Percentiles rank a stretch among this genome's conserved stretches.
phyloP scores from a whole-genome alignment of 1,139 yeast species.

The Diutina rugosa region DNA sequence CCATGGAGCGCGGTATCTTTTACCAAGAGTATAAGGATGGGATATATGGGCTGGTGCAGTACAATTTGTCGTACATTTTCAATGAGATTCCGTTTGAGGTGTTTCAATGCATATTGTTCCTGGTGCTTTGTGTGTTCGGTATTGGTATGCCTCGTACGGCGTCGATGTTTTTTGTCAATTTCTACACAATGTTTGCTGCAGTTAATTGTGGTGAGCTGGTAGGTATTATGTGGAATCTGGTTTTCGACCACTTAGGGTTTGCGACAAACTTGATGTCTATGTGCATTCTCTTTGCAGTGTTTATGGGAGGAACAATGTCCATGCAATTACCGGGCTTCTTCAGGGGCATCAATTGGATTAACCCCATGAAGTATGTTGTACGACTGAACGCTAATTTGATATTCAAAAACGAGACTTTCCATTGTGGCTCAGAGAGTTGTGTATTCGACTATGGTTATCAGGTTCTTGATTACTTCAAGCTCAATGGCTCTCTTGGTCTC shows the following conservation, averaged over 20 bases:
- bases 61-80: constrained; percentile 49
- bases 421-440: constrained; percentile 11
- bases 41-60: constrained; percentile 55
- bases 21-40: constrained; percentile 72
- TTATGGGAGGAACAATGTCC: constrained; percentile 81
- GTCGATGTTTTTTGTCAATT: constrained; percentile 53
- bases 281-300: constrained; percentile 52
- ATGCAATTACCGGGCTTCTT: constrained; percentile 58
- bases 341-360: constrained; percentile 55
- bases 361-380: constrained; percentile 62
- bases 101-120: constrained; percentile 42
- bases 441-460: constrained; percentile 20
- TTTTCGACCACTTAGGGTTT: constrained; percentile 64
- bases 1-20: constrained; percentile 60
- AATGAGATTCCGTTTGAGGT: constrained; percentile 69
- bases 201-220: constrained; percentile 74
- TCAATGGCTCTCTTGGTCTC: constrained; percentile 16
- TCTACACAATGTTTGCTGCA: constrained; percentile 40
- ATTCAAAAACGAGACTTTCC: constrained; percentile 18
- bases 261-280: constrained; percentile 63
- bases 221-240: constrained; percentile 64
- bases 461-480: constrained; percentile 22
- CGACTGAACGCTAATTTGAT: constrained; percentile 38
- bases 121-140: constrained; percentile 52
- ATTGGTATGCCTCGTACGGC: constrained; percentile 65